Evolutionary conservation across 345 rosid species (phyloP).

Genomic region (Hypericum perforatum): DNA sequence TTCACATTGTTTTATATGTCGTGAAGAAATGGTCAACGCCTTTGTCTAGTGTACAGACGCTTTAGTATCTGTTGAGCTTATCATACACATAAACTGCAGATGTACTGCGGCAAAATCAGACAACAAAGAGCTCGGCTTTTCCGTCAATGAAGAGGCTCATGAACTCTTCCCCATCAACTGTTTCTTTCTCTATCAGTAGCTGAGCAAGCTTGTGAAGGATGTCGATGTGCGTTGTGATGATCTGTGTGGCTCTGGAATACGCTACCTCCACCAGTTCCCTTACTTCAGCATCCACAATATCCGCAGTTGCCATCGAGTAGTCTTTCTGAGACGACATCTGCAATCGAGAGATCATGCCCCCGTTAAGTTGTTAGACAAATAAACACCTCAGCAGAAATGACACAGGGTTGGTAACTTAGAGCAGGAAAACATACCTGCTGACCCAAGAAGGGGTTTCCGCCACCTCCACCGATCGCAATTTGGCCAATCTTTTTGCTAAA

Average conservation of each 20-base stretch:
- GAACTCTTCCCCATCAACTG: slow-evolving; percentile 7
- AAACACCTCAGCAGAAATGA: too few species aligned
- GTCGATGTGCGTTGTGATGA: background rate
- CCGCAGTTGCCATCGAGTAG: slow-evolving; percentile 97
- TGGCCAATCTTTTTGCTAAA: slow-evolving; percentile 98
- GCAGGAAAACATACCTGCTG: slow-evolving; percentile 34
- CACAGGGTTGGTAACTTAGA: too few species aligned
- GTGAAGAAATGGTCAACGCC: too few species aligned
- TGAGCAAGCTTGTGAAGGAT: slow-evolving; percentile 3
- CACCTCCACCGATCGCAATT: slow-evolving; percentile 84
- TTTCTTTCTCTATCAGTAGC: slow-evolving; percentile 3
- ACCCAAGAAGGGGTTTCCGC: slow-evolving; percentile 96
- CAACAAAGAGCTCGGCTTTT: slow-evolving; percentile 4
- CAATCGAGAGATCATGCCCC: background rate
- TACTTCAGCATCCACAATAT: slow-evolving; percentile 87
- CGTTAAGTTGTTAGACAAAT: too few species aligned
- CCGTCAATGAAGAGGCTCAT: slow-evolving; percentile 4
- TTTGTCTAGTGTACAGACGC: too few species aligned
- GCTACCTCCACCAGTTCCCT: slow-evolving; percentile 28
- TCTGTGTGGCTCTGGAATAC: background rate
- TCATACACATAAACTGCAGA: too few species aligned
- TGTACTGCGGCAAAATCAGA: background rate
- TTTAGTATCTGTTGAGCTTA: too few species aligned
- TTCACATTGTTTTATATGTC: too few species aligned
- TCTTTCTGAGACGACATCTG: slow-evolving; percentile 96